Base-by-base conservation (phyloP, 306 rosid genomes). In the Corylus americana region DNA sequence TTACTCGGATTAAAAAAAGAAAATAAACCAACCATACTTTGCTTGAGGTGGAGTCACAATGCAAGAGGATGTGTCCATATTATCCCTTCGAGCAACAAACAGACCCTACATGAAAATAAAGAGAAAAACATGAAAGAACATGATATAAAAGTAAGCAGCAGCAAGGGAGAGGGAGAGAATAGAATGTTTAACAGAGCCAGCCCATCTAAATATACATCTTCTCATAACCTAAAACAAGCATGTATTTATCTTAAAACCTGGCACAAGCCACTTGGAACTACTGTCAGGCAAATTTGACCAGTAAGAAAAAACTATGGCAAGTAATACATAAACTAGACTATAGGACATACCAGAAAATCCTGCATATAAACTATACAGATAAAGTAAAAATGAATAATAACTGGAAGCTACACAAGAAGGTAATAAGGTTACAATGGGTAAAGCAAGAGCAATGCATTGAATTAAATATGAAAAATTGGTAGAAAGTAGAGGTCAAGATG, bases 21-120 rank as follows among this genome's bases (percentile, higher is more conserved):
- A 64, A 9, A 64, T 35, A 64, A 64, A 64, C 20, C 70, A 35
- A 8, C 35, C 70, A 64, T 64, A 64, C 70, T 64, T 64, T 64
- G 70, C 70, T 35, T 7, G 70, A 64, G 70, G 70, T 64, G 70
- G 70, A 35, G 70, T 64, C 70, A 35, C 17, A 35, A 64, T 64
- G 48, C 70, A 64, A 35, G 48, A 64, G 9, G 70, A 64, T 37
- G 70, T 64, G 22, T 64, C 47, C 22, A 64, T 64, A 17, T 35
- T 64, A 16, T 64, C 47, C 70, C 16, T 64, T 35, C 35, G 48
- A 35, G 48, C 70, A 64, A 64, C 70, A 64, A 64, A 64, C 48
- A 64, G 48, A 35, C 47, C 70, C 70, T 64, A 35, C 18, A 35
- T 31, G 70, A 17, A 64, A 64, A 35, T 17, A 64, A 64, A 16